A percentile compares a stretch with the other conserved stretches of the same genome.
Conservation (phyloP, 305 asterid genomes). For the Fraxinus floribunda region DNA sequence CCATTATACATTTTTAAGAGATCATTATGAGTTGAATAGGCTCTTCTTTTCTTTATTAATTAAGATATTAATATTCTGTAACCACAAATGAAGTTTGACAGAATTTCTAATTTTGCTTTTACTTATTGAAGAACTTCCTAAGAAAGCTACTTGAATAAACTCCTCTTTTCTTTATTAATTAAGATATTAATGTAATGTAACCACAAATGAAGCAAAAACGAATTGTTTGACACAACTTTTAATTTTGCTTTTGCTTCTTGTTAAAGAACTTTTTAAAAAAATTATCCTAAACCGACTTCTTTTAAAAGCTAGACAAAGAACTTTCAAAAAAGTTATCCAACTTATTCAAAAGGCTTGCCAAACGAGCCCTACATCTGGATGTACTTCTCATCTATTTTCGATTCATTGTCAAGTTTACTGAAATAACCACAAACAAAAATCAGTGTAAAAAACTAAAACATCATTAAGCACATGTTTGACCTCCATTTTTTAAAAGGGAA, state of each 20-base stretch:
- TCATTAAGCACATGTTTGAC: neutral
- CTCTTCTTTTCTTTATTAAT: neutral
- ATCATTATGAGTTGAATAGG: neutral
- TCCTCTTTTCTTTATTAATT: neutral
- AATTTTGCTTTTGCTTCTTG: neutral
- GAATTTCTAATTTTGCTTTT: neutral
- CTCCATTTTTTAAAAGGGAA: neutral
- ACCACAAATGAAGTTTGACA: too few relatives aligned
- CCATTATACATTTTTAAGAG: neutral
- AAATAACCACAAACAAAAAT: neutral
- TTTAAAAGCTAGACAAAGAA: neutral
- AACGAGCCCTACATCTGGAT: neutral
- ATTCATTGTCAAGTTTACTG: neutral
- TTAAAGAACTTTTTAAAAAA: too few relatives aligned
- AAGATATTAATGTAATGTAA: neutral
- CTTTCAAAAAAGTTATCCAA: neutral
- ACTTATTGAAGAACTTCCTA: neutral
- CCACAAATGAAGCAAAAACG: neutral
- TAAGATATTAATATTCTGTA: neutral
- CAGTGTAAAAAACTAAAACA: neutral
- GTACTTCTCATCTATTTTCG: neutral
- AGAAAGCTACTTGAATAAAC: neutral
- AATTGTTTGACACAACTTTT: neutral
- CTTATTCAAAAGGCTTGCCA: neutral
- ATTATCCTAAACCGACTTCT: neutral